Conservation (phyloP, 2,329 filamentous ascomycete species). For the Microdochium bolleyi region DNA sequence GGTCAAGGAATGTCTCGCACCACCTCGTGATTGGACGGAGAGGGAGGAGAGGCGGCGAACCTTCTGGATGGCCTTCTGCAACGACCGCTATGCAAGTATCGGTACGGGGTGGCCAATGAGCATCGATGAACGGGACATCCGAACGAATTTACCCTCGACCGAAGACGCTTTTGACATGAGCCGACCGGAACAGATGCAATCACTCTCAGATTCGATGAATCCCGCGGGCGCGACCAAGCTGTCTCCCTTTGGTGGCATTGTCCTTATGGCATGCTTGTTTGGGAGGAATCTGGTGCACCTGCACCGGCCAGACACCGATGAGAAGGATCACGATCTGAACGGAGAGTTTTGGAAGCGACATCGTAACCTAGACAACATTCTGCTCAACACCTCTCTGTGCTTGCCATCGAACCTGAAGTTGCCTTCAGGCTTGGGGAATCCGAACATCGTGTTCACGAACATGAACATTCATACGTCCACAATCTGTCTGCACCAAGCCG, state of each 20-base stretch:
- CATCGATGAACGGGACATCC: constrained; percentile 84
- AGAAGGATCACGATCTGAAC: constrained; percentile 80
- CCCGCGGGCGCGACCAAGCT: constrained; percentile 66
- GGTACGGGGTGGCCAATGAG: constrained; percentile 97
- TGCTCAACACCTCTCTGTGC: constrained; percentile 78
- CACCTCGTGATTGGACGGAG: constrained; percentile 89
- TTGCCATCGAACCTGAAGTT: constrained; percentile 77
- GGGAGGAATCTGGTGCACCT: constrained; percentile 87
- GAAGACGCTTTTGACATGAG: constrained; percentile 82
- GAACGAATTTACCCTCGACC: constrained; percentile 74
- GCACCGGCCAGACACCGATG: constrained; percentile 75
- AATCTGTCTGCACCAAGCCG: constrained; percentile 96
- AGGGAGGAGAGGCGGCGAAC: constrained; percentile 83
- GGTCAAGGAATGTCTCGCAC: constrained; percentile 84
- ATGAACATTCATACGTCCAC: constrained; percentile 96
- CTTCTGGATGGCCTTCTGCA: constrained; percentile 90
- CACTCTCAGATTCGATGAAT: constrained; percentile 61
- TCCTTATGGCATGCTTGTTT: constrained; percentile 82
- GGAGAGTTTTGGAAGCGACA: constrained; percentile 96
- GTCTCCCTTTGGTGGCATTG: constrained; percentile 70
- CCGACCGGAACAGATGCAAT: constrained; percentile 62
- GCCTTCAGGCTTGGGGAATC: constrained; percentile 64
- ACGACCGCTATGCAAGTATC: constrained; percentile 89
- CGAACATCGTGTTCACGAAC: constrained; percentile 88
- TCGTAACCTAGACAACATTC: constrained; percentile 77